phyloP scores from a whole-genome alignment of 1,139 yeast genomes.

The Ashbya aceris region DNA sequence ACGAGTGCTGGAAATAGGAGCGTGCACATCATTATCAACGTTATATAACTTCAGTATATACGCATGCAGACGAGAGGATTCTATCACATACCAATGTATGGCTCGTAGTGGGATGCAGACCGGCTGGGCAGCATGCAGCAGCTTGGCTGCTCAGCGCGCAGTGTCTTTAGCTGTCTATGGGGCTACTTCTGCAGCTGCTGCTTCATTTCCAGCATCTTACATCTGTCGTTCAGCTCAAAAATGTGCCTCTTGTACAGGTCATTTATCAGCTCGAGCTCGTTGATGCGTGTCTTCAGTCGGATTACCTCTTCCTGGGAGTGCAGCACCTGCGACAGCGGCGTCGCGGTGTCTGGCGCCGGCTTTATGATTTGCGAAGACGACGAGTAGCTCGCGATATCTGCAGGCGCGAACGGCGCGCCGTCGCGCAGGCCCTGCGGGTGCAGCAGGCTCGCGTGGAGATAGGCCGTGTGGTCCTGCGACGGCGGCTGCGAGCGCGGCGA shows the following conservation, averaged over 20 bases:
- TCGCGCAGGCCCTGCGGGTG: too few species aligned
- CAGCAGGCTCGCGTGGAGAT: background rate
- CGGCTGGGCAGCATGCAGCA: too few species aligned
- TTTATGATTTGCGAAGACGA: background rate
- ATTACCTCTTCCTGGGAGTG: slow-evolving; percentile 39
- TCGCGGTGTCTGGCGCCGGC: background rate
- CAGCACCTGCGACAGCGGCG: slow-evolving; percentile 9
- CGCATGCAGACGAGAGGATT: too few species aligned
- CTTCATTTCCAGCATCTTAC: slow-evolving; percentile 15
- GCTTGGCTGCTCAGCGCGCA: too few species aligned
- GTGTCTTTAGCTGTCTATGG: background rate
- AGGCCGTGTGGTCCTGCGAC: background rate
- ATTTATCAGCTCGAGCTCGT: slow-evolving; percentile 85
- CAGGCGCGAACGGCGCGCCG: too few species aligned
- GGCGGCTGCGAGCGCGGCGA: slow-evolving; percentile 1
- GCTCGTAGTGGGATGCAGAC: background rate
- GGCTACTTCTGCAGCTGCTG: slow-evolving; percentile 6
- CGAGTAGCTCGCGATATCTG: background rate
- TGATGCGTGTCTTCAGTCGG: slow-evolving; percentile 60
- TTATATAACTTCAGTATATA: too few species aligned
- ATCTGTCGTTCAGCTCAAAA: slow-evolving; percentile 53
- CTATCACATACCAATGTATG: background rate
- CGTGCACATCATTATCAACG: too few species aligned
- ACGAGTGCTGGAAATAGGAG: too few species aligned
- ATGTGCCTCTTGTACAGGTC: slow-evolving; percentile 78